These are phyloP conservation scores for Chlorella sp. DNA, from an alignment of 139 green algal genomes.

Conservation along the genomic window DNA sequence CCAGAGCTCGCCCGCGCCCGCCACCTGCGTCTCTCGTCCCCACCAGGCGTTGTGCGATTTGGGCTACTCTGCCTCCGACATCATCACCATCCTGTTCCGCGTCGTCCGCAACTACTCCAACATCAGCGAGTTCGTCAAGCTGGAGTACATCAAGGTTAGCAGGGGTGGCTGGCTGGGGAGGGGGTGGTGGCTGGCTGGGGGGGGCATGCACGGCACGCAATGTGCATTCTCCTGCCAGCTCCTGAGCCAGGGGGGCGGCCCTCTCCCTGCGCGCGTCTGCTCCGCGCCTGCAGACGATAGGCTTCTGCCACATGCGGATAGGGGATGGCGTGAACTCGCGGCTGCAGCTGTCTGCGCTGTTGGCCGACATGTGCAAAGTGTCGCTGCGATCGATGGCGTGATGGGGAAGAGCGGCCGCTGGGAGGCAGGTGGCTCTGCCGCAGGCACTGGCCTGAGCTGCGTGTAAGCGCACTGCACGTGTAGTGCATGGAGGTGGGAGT, in stretches of 20 bases:
- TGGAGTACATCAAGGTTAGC: conserved; percentile 89
- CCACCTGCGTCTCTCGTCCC: too few relatives aligned
- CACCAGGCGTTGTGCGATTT: conserved; percentile 78
- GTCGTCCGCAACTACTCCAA: conserved; percentile 72
- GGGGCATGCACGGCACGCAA: not conserved
- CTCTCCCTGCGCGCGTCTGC: too few relatives aligned
- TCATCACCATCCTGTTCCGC: conserved; percentile 97
- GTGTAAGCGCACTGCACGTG: too few relatives aligned
- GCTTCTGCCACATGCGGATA: conserved; percentile 94
- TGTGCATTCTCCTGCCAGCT: too few relatives aligned
- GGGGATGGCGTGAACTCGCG: conserved; percentile 86
- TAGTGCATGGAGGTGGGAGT: too few relatives aligned
- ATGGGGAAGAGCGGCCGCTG: too few relatives aligned
- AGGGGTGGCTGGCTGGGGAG: not conserved
- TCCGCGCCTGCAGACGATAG: conserved; percentile 79
- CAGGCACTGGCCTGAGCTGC: too few relatives aligned
- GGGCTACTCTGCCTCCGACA: conserved; percentile 91
- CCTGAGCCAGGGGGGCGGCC: too few relatives aligned
- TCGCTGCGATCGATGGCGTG: conserved; percentile 3
- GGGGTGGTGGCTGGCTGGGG: not conserved
- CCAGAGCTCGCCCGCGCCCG: too few relatives aligned
- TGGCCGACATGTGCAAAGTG: conserved; percentile 88
- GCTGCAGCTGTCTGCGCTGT: conserved; percentile 91
- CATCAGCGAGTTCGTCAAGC: conserved; percentile 94
- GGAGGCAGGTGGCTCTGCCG: too few relatives aligned